Conservation (phyloP, 352 stramenopile species). For the Phytophthora quininea region DNA sequence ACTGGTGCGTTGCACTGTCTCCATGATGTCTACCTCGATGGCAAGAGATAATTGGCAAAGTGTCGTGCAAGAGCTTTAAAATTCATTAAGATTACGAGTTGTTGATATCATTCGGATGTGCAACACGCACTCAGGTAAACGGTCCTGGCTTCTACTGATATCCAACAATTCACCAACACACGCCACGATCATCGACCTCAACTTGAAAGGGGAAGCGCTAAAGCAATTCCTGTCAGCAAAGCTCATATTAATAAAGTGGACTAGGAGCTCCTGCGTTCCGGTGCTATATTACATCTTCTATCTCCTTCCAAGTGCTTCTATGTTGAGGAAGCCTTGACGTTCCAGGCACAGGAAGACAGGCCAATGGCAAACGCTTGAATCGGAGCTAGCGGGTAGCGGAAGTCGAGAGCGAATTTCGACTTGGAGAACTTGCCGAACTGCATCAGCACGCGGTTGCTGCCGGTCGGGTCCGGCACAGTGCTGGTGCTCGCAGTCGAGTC, state of each 20-base stretch:
- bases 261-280: not conserved
- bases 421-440: slow-evolving; percentile 91
- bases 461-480: slow-evolving; percentile 37
- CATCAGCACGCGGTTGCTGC: slow-evolving; percentile 71
- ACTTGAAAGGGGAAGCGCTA: too few relatives aligned
- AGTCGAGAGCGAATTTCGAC: slow-evolving; percentile 89
- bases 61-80: too few relatives aligned
- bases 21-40: too few relatives aligned
- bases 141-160: too few relatives aligned
- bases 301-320: not conserved
- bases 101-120: too few relatives aligned
- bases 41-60: too few relatives aligned
- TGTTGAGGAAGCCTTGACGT: slow-evolving; percentile 49
- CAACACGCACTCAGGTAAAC: too few relatives aligned
- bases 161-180: too few relatives aligned
- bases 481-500: slow-evolving; percentile 37
- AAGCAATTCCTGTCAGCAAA: not conserved
- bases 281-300: slow-evolving; percentile 6
- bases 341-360: slow-evolving; percentile 86
- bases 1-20: too few relatives aligned
- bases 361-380: slow-evolving; percentile 89
- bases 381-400: slow-evolving; percentile 82
- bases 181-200: too few relatives aligned
- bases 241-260: slow-evolving; percentile 18
- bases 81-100: too few relatives aligned